Evolutionary conservation across 495 filamentous ascomycete species (phyloP).

Genomic region (Aspergillus carlsbadensis): DNA sequence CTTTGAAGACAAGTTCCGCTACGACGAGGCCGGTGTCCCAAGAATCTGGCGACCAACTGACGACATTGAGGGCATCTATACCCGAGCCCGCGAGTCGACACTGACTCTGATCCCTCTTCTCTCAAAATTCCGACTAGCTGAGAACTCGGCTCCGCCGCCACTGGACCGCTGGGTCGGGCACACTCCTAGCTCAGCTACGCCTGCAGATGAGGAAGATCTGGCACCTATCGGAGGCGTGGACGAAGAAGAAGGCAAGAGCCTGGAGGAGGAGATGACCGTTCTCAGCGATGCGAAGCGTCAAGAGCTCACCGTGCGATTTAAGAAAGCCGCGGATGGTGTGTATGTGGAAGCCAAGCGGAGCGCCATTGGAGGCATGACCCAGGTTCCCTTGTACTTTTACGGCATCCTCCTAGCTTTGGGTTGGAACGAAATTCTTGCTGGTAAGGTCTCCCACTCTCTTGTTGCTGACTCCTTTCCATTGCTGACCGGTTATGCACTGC

Average conservation of each 20-base stretch:
- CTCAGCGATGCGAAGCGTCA: slow-evolving; percentile 82
- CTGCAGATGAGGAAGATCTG: slow-evolving; percentile 88
- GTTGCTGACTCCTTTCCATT: not conserved
- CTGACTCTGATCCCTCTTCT: slow-evolving; percentile 86
- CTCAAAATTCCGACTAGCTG: slow-evolving; percentile 72
- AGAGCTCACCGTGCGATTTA: slow-evolving; percentile 91
- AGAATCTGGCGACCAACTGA: slow-evolving; percentile 96
- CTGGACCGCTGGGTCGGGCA: slow-evolving; percentile 78
- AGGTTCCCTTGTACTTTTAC: slow-evolving; percentile 94
- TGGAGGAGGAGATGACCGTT: slow-evolving; percentile 95
- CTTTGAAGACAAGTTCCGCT: slow-evolving; percentile 98
- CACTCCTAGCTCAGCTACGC: slow-evolving; percentile 69
- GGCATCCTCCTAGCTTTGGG: slow-evolving; percentile 82
- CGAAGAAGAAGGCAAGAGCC: slow-evolving; percentile 86
- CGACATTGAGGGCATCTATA: slow-evolving; percentile 95
- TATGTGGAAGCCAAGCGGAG: slow-evolving; percentile 97
- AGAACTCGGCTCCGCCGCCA: slow-evolving; percentile 72
- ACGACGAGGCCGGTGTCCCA: slow-evolving; percentile 91
- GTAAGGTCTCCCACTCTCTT: slow-evolving; percentile 48
- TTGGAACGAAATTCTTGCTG: slow-evolving; percentile 94
- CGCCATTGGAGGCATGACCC: slow-evolving; percentile 91
- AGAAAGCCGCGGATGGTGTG: slow-evolving; percentile 94
- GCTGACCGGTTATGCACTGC: not conserved
- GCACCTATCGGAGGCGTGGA: slow-evolving; percentile 84
- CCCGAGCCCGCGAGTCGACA: slow-evolving; percentile 85